phyloP scores from a whole-genome alignment of 2,329 filamentous ascomycete species.

The Colletotrichum sp. region DNA sequence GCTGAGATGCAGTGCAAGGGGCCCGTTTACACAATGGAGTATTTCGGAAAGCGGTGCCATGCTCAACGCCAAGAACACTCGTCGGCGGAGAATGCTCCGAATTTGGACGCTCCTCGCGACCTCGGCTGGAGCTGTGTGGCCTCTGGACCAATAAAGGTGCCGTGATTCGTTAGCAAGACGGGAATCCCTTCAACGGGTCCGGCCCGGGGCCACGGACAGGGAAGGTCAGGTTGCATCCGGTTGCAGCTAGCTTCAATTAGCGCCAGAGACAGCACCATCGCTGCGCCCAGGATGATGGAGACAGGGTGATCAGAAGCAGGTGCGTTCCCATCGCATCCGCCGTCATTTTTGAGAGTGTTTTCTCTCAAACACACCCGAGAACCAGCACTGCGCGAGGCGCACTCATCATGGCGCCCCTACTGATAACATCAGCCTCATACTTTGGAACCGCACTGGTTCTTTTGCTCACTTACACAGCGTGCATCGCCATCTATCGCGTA shows the following conservation, averaged over 20 bases:
- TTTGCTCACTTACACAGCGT: neutral
- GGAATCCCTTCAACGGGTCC: neutral
- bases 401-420: neutral
- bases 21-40: neutral
- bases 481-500: conserved; percentile 23
- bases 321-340: neutral
- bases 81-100: neutral
- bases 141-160: neutral
- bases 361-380: neutral
- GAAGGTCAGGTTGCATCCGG: neutral
- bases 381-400: neutral
- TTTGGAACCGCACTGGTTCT: neutral
- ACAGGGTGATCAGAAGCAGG: neutral
- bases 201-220: neutral
- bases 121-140: neutral
- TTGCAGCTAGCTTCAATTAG: neutral
- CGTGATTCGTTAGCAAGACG: neutral
- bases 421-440: neutral
- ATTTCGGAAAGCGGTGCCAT: neutral
- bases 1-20: neutral
- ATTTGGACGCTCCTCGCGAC: neutral
- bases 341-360: neutral
- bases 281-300: neutral
- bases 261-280: neutral
- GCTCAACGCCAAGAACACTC: neutral